Base-by-base conservation (phyloP, 106 monocot genomes). In the Dioscorea dumetorum region DNA sequence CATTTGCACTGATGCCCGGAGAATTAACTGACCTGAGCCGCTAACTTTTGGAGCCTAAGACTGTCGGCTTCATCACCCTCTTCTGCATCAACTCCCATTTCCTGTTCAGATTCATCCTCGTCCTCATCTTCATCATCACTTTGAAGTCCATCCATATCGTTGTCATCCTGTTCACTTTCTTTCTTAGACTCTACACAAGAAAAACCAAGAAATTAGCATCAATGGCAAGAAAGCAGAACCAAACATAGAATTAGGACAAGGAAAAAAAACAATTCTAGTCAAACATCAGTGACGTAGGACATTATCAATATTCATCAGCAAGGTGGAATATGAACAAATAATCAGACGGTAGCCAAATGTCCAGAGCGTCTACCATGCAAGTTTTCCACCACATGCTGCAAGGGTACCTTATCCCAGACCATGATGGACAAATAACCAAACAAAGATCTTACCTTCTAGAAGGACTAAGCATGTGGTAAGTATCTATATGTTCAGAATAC, bases 101-200 rank as follows among this genome's bases (percentile, higher is more conserved):
- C 94, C 48, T 77, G 78, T 35, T 85, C 88, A 65, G 79, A 79
- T 9, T 79, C 82, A 50, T 88, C 85, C 48, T 87, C 41, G 5
- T 41, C 92, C 59, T 93, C 91, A 17, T 95, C 54, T 12, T 54
- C 95, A n/a, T 80, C 92, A 69, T 90, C 93, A 69, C 77, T 83
- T 28, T 85, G 74, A 24, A 93, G 79, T 17, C 87, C 92, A 83
- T 93, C 90, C 99, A 93, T 93, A 57, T 87, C 93, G 76, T 95
- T 88, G 74, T 90, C 89, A 77, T 73, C 86, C 57, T 17, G 79
- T 22, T 87, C 90, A 73, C 75, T 72, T 67, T 88, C 82, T 72
- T 99, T 99, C 74, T 81, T 82, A 65, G 91, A 61, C 73, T 95
- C 95, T 54, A 18, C 13, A 54, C 54, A 54, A 14, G 0, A 16